Percentiles rank a stretch among this genome's conserved stretches.
Evolutionary conservation across 495 filamentous ascomycete species (phyloP).

Genomic region (Neurospora sublineolata): DNA sequence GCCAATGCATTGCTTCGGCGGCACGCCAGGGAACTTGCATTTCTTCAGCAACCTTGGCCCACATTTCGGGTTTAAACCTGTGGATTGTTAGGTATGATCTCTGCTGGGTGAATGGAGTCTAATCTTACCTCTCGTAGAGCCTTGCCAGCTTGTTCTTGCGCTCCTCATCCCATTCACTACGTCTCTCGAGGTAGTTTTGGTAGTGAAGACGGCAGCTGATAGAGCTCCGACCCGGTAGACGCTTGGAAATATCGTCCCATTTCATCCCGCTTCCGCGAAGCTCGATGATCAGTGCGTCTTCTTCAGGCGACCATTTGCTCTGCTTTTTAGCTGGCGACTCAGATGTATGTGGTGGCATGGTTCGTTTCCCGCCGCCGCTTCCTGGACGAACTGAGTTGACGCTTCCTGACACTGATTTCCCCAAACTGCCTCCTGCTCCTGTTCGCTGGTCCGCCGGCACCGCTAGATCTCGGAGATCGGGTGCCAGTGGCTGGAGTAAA

Average conservation of each 20-base stretch:
- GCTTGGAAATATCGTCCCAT: slow-evolving; percentile 94
- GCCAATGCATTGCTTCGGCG: slow-evolving; percentile 97
- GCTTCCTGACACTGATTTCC: slow-evolving; percentile 1
- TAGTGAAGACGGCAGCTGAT: slow-evolving; percentile 93
- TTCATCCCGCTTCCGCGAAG: slow-evolving; percentile 85
- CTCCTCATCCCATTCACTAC: slow-evolving; percentile 92
- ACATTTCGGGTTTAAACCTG: slow-evolving; percentile 97
- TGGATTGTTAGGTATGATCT: slow-evolving; percentile 11
- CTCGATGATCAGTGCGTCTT: slow-evolving; percentile 82
- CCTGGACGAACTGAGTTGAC: slow-evolving; percentile 6
- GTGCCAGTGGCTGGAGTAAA: slow-evolving; percentile 14
- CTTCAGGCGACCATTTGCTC: slow-evolving; percentile 89
- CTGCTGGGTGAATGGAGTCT: not conserved
- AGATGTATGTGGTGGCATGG: slow-evolving; percentile 41
- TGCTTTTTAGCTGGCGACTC: slow-evolving; percentile 87
- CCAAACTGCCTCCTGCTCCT: slow-evolving; percentile 3
- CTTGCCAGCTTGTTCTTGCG: slow-evolving; percentile 91
- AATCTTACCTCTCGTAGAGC: slow-evolving; percentile 81
- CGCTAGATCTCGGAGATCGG: slow-evolving; percentile 11
- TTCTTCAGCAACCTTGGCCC: slow-evolving; percentile 84
- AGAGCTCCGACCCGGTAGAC: slow-evolving; percentile 76
- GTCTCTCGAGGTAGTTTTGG: slow-evolving; percentile 89
- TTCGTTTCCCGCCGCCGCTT: slow-evolving; percentile 27
- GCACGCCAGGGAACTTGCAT: slow-evolving; percentile 95
- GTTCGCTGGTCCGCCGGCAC: slow-evolving; percentile 1